Evolutionary conservation across 176 grass and related monocot genomes (phyloP).

Genomic region (Aegilops bicornis): DNA sequence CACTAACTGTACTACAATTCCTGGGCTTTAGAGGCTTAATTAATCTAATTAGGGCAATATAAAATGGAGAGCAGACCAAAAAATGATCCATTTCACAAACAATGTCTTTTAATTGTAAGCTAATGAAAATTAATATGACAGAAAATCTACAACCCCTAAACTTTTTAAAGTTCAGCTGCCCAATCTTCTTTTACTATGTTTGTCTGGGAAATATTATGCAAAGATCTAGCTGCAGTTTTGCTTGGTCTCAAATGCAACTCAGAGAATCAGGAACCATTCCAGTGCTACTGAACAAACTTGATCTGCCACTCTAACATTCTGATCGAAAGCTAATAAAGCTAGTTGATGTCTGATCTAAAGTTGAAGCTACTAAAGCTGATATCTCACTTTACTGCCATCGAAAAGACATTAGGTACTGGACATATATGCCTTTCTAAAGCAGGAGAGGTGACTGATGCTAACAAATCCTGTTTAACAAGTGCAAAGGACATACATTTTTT

Average conservation of each 20-base stretch:
- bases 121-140: neutral
- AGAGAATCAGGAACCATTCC: neutral
- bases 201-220: neutral
- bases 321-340: neutral
- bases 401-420: slow-evolving; percentile 14
- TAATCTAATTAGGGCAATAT: neutral
- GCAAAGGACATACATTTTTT: neutral
- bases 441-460: neutral
- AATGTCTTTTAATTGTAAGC: neutral
- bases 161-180: neutral
- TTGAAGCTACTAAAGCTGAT: slow-evolving; percentile 34
- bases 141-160: neutral
- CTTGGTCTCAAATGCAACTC: neutral
- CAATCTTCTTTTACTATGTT: neutral
- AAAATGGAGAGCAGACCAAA: slow-evolving; percentile 20
- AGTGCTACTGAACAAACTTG: neutral
- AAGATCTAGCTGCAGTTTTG: slow-evolving; percentile 8
- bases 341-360: slow-evolving; percentile 17
- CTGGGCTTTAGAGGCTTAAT: neutral
- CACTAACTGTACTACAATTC: slow-evolving; percentile 17
- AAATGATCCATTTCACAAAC: neutral
- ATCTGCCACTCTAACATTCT: neutral
- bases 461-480: neutral
- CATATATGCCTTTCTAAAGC: slow-evolving; percentile 9
- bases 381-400: slow-evolving; percentile 5